Evolutionary conservation across 2,329 filamentous ascomycete species (phyloP), one percentile per base, ranked within the genome.

Genomic region (Amesomyces nigricolor): DNA sequence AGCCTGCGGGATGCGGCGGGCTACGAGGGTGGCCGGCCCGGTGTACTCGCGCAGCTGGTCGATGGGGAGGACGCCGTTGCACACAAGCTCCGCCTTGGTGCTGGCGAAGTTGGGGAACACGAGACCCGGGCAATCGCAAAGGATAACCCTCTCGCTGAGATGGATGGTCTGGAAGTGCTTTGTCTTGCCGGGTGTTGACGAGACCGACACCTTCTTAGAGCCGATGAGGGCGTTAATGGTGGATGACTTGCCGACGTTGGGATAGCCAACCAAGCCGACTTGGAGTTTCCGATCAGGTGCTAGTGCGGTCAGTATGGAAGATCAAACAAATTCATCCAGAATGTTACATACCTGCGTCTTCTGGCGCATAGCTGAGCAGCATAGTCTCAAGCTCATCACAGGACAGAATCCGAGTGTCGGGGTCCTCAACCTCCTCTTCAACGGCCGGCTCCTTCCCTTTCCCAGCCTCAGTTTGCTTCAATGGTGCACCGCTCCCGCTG

Each of bases 111-210:
- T 97, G 65, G 94, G 91, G 71, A 99, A 97, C 1, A 99, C 95
- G 17, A 99, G 85, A 86, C 94, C 94, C 9, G 94, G 94, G 68
- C 94, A 99, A 84, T 99, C 94, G 72, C 94, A 97, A 6, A 99
- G 82, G 46, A 97, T 81, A 60, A 99, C 90, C 57, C 85, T 83
- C 1, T 94, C 88, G 57, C 88, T 94, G 32, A 99, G 82, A 69
- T 96, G 91, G 57, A 99, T 94, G 1, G 94, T 99, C 72, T 99
- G 94, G 76, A 99, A 99, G 67, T 99, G 94, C 76, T 99, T 99
- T 13, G 94, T 99, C 76, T 99, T 99, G 70, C 94, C 94, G 4
- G 94, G 94, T 1, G 94, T 99, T 13, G 92, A 87, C 14, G 94
- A 99, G 39, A 99, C 95, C 0, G 92, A 97, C 5, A 99, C 94